Evolutionary conservation across 805 yeast genomes (phyloP).

Genomic region (Myxozyma kluyveri): DNA sequence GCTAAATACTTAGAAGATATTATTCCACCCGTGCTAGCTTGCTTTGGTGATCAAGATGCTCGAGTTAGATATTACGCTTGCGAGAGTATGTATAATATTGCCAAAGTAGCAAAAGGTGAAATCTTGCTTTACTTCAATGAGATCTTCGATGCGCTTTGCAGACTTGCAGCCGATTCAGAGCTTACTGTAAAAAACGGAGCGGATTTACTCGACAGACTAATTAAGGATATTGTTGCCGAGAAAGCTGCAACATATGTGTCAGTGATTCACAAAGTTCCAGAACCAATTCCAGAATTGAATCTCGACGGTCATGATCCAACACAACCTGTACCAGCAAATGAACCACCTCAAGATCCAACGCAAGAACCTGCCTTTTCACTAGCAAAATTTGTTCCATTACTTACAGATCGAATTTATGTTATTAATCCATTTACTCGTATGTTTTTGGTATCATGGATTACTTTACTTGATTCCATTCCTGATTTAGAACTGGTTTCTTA

Average conservation of each 20-base stretch:
- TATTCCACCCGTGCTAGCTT: slow-evolving; percentile 88
- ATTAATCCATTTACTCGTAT: slow-evolving; percentile 90
- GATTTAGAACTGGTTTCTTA: slow-evolving; percentile 83
- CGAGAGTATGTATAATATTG: slow-evolving; percentile 90
- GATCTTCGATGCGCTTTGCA: slow-evolving; percentile 87
- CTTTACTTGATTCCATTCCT: slow-evolving; percentile 88
- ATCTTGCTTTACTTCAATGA: slow-evolving; percentile 88
- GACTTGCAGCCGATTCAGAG: slow-evolving; percentile 51
- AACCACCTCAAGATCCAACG: slow-evolving; percentile 33
- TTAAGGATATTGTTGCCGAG: slow-evolving; percentile 93
- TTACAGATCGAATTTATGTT: slow-evolving; percentile 86
- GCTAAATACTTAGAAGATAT: slow-evolving; percentile 80
- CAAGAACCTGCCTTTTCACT: slow-evolving; percentile 76
- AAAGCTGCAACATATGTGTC: slow-evolving; percentile 86
- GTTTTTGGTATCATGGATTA: slow-evolving; percentile 90
- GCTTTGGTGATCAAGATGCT: slow-evolving; percentile 97
- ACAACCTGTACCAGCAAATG: slow-evolving; percentile 36
- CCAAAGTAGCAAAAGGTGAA: slow-evolving; percentile 95
- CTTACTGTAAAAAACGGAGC: slow-evolving; percentile 93
- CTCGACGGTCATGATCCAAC: slow-evolving; percentile 31
- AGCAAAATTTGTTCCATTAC: slow-evolving; percentile 83
- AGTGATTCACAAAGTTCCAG: slow-evolving; percentile 47
- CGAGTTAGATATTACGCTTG: slow-evolving; percentile 95
- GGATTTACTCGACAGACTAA: slow-evolving; percentile 80
- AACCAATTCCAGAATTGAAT: slow-evolving; percentile 20